These are phyloP conservation scores for Achaetomiella virescens DNA, from an alignment of 495 filamentous ascomycete species.

Conservation along the genomic window DNA sequence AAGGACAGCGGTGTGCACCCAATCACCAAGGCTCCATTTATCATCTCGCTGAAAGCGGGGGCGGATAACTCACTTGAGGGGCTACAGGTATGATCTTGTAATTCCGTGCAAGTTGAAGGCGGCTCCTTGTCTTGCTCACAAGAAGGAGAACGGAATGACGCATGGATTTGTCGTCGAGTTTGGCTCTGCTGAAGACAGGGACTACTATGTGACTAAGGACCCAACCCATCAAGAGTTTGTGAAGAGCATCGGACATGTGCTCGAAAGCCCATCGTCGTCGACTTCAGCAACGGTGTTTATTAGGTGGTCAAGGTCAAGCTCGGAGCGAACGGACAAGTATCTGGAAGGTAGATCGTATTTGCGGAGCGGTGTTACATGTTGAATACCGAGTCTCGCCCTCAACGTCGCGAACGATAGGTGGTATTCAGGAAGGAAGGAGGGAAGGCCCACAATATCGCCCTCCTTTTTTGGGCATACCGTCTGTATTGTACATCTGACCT, in stretches of 20 bases:
- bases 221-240: conserved; percentile 45
- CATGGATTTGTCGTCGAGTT: conserved; percentile 63
- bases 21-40: conserved; percentile 47
- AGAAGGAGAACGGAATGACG: conserved; percentile 43
- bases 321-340: too few relatives aligned
- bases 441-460: too few relatives aligned
- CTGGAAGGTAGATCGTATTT: too few relatives aligned
- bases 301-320: neutral
- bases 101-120: neutral
- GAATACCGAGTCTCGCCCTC: too few relatives aligned
- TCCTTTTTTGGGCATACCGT: too few relatives aligned
- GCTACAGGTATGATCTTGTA: conserved; percentile 45
- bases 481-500: too few relatives aligned
- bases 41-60: conserved; percentile 53
- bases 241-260: conserved; percentile 26
- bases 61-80: conserved; percentile 60
- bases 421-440: too few relatives aligned
- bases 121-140: neutral
- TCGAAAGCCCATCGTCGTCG: conserved; percentile 41
- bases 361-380: too few relatives aligned
- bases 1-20: conserved; percentile 46
- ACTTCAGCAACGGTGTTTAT: conserved; percentile 33
- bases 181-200: conserved; percentile 48
- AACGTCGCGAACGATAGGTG: too few relatives aligned
- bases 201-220: conserved; percentile 50